phyloP scores from a whole-genome alignment of 1,284 basidiomycete genomes.

The Marasmius tenuissimus region DNA sequence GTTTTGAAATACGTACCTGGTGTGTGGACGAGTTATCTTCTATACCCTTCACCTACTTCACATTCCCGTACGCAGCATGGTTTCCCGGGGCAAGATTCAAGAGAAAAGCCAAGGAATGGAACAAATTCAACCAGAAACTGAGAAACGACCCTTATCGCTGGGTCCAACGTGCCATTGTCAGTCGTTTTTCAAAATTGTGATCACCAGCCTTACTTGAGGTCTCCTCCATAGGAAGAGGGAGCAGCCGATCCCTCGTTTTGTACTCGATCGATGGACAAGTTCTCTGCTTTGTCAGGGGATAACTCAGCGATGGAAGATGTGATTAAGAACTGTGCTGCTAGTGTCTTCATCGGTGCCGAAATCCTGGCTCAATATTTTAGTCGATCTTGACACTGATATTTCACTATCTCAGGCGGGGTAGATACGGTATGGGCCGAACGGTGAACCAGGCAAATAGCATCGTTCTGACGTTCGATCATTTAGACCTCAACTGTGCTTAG shows the following conservation, averaged over 20 bases:
- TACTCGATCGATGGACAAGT: not conserved
- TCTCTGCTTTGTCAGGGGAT: not conserved
- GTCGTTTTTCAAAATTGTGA: not conserved
- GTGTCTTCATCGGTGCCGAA: not conserved
- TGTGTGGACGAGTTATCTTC: not conserved
- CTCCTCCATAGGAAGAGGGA: not conserved
- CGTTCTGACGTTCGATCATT: not conserved
- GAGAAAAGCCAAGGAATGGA: not conserved
- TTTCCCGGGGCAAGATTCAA: not conserved
- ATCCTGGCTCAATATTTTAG: not conserved
- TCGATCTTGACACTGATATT: not conserved
- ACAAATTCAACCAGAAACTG: not conserved
- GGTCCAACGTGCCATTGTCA: not conserved
- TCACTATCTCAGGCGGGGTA: slow-evolving; percentile 7
- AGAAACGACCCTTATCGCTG: not conserved
- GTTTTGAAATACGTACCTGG: not conserved
- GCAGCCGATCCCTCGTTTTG: not conserved
- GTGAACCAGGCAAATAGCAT: not conserved
- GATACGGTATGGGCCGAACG: slow-evolving; percentile 12
- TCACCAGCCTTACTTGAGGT: not conserved
- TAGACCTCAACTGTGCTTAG: slow-evolving; percentile 22
- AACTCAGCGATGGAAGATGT: not conserved
- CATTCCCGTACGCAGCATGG: not conserved
- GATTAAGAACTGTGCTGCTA: not conserved
- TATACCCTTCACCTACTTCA: not conserved